Base-by-base conservation (phyloP, 805 yeast species). In the Ogataea paraovalis region DNA sequence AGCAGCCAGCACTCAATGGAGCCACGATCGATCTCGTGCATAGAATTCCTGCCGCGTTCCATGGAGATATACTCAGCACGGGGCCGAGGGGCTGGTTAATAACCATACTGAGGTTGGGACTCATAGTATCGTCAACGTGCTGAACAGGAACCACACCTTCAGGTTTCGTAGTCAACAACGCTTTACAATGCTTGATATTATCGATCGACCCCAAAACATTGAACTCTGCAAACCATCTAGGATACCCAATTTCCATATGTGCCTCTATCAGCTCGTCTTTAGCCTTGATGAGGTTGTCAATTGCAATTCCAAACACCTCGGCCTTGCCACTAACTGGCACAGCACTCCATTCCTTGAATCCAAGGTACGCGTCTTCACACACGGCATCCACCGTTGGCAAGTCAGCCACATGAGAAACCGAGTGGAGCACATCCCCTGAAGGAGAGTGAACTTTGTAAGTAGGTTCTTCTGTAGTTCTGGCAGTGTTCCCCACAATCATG, bases 1-100 rank as follows among this genome's bases (percentile, higher is more conserved):
- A 73, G 50, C 78, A 73, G 1, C 79, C 79, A 12, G 79, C 79
- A 37, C 73, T 72, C 46, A 75, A 59, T 2, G 79, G 79, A 5
- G 74, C 73, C 16, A 64, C 50, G 3, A 75, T 63, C 2, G 75
- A 60, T 46, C 79, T 61, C 14, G 66, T 62, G 13, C 69, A 58
- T 30, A 75, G 58, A 14, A 73, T 61, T 0, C 68, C 69, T 1
- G 80, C 78, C 1, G 76, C 78, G 57, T 75, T 75, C 79, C 79
- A 75, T 0, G 80, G 72, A 2, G 77, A 64, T 2, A 75, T 69
- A 16, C 76, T 65, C 32, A 74, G 54, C 1, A 75, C 74, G 0
- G 77, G 74, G 1, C 80, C 79, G 14, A 73, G 46, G 1, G 80
- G 79, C 38, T 66, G 64, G 38, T 59, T 64, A 14, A 66, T 38